Evolutionary conservation across 177 flowering plant species (phyloP).

Genomic region (Vitis hybrid): DNA sequence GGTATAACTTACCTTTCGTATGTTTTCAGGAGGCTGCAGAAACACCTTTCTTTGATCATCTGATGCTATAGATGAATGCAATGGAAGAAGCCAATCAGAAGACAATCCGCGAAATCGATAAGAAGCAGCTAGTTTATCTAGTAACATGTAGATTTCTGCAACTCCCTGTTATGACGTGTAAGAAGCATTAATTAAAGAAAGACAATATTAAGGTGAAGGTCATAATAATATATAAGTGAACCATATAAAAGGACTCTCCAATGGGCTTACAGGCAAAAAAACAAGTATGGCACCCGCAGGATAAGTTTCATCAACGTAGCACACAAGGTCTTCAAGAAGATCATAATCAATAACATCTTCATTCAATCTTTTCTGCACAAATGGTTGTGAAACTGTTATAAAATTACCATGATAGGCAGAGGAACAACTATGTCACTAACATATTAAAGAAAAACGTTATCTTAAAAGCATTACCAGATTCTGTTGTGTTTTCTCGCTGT

Average conservation of each 20-base stretch:
- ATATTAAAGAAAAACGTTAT: conserved; percentile 1
- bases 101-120: conserved; percentile 76
- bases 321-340: conserved; percentile 82
- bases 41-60: conserved; percentile 79
- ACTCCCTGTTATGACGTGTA: conserved; percentile 58
- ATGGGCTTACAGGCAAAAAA: conserved; percentile 74
- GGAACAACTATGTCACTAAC: neutral
- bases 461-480: conserved; percentile 60
- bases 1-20: conserved; percentile 62
- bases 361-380: conserved; percentile 68
- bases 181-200: neutral
- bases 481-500: conserved; percentile 68
- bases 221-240: neutral
- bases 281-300: conserved; percentile 81
- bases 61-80: conserved; percentile 83
- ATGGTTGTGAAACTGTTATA: conserved; percentile 5
- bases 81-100: conserved; percentile 84
- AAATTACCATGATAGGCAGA: neutral
- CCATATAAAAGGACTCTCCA: neutral
- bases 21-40: conserved; percentile 59
- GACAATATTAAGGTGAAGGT: neutral
- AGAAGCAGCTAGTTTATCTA: conserved; percentile 72
- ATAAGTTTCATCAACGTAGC: conserved; percentile 68
- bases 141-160: conserved; percentile 61
- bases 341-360: conserved; percentile 95